Evolutionary conservation across 495 filamentous ascomycete genomes (phyloP).

Genomic region (Physcia stellaris): DNA sequence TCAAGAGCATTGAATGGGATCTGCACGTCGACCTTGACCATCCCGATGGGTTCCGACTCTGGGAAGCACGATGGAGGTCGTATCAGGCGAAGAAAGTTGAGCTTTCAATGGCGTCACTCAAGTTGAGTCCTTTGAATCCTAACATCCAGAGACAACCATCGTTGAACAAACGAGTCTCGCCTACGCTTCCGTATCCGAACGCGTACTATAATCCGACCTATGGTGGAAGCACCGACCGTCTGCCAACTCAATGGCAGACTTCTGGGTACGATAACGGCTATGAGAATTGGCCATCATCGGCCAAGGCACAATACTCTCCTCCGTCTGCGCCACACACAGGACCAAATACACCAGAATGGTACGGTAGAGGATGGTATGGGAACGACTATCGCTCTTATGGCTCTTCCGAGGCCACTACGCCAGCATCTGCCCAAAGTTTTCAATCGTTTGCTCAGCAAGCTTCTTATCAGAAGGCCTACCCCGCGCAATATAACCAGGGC

Average conservation of each 20-base stretch:
- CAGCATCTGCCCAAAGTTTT: not conserved
- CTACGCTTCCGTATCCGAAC: slow-evolving; percentile 6
- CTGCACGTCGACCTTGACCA: slow-evolving; percentile 79
- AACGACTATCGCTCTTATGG: not conserved
- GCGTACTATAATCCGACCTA: slow-evolving; percentile 22
- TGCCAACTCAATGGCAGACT: slow-evolving; percentile 36
- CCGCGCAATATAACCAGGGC: not conserved
- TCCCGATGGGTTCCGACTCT: slow-evolving; percentile 68
- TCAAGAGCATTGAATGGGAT: slow-evolving; percentile 69
- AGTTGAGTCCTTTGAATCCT: slow-evolving; percentile 59
- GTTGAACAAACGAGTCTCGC: slow-evolving; percentile 23
- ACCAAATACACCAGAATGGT: slow-evolving; percentile 46
- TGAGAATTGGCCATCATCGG: slow-evolving; percentile 39
- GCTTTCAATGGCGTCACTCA: slow-evolving; percentile 37
- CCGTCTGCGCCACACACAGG: slow-evolving; percentile 56
- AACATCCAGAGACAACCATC: slow-evolving; percentile 14
- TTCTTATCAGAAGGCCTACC: not conserved
- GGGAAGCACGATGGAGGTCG: slow-evolving; percentile 72
- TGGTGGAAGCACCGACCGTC: slow-evolving; percentile 27
- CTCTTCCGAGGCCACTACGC: not conserved
- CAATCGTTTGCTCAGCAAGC: not conserved
- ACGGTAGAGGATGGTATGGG: slow-evolving; percentile 37
- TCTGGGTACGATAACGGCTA: slow-evolving; percentile 34
- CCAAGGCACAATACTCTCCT: slow-evolving; percentile 49
- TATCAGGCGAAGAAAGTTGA: slow-evolving; percentile 54